Base-by-base conservation (phyloP, 352 stramenopile genomes). In the Phytophthora tubulina region DNA sequence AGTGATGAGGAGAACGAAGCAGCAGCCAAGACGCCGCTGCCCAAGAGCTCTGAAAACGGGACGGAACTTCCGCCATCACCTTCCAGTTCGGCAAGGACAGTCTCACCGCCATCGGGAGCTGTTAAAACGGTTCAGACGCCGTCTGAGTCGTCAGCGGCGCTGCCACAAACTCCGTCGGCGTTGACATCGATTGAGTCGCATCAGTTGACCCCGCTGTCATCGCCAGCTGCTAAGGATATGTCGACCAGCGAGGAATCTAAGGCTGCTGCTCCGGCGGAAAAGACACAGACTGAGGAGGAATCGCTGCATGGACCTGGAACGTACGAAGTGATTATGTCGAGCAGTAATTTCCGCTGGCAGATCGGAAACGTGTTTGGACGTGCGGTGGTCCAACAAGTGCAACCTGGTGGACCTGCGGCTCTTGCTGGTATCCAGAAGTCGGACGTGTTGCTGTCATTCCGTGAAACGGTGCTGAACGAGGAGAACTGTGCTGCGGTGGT, bases 311-410 rank as follows among this genome's bases (percentile, higher is more conserved):
- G 76, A 35, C 85, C 82, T 38, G 88, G 82, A 17, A 94, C 85
- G 39, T 96, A 95, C 64, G 88, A 96, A 66, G 87, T 94, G 31
- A 79, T 90, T n/a, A 89, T 95, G 77, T 73, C 79, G 21, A 90
- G 89, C 52, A 81, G 74, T 45, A 85, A 92, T 42, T 88, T 95
- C 32, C 75, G 80, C 64, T 96, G 89, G 89, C 85, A 93, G 65
- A 95, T 96, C 48, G 86, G 86, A 36, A 93, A 85, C 38, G 87
- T 96, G 3, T 94, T 95, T 76, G 89, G 88, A 9, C 89, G 89
- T 15, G 85, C 86, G 1, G 89, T 96, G 13, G 89, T 96, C 17
- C 86, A 95, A 56, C 80, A 82, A 68, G 89, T 96, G 17, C 82
- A 93, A 5, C 79, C 84, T 15, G 70, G 69, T 8, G 89, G 89